These are phyloP conservation scores for Mycotypha africana DNA, from an alignment of 371 early-diverging fungal species.

Conservation along the genomic window DNA sequence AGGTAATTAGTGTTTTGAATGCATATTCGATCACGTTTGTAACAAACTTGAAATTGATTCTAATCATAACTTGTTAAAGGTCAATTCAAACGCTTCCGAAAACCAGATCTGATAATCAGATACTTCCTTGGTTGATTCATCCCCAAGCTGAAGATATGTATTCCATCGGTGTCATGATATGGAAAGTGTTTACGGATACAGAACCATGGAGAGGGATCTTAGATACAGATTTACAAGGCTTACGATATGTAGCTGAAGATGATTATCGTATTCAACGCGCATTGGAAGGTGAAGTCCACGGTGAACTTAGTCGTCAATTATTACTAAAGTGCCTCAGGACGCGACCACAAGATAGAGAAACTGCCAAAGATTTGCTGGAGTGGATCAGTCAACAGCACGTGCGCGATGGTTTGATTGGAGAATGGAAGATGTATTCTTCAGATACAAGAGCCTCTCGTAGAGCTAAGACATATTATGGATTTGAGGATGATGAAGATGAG, in stretches of 20 bases:
- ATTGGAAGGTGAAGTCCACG: conserved; percentile 48
- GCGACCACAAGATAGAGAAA: conserved; percentile 45
- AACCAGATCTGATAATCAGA: conserved; percentile 44
- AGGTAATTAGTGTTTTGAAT: conserved; percentile 29
- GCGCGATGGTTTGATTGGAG: conserved; percentile 26
- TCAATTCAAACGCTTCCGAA: conserved; percentile 61
- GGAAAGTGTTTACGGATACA: conserved; percentile 62
- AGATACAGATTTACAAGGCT: conserved; percentile 59
- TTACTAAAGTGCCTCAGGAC: conserved; percentile 47
- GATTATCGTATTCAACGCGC: conserved; percentile 53
- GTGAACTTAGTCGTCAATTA: conserved; percentile 42
- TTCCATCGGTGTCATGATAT: conserved; percentile 59
- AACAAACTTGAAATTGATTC: not conserved
- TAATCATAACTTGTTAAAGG: too few species aligned
- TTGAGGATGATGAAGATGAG: conserved; percentile 22
- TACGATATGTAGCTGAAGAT: conserved; percentile 53
- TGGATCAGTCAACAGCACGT: conserved; percentile 37
- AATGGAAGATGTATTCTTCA: conserved; percentile 48
- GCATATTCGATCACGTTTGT: not conserved
- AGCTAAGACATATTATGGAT: conserved; percentile 27
- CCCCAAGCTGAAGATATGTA: conserved; percentile 65
- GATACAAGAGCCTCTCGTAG: conserved; percentile 33
- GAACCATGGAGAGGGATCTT: conserved; percentile 66
- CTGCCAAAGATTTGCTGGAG: conserved; percentile 36
- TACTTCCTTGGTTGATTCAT: conserved; percentile 49